Evolutionary conservation across 805 yeast species (phyloP).

Genomic region (Spathaspora girioi): DNA sequence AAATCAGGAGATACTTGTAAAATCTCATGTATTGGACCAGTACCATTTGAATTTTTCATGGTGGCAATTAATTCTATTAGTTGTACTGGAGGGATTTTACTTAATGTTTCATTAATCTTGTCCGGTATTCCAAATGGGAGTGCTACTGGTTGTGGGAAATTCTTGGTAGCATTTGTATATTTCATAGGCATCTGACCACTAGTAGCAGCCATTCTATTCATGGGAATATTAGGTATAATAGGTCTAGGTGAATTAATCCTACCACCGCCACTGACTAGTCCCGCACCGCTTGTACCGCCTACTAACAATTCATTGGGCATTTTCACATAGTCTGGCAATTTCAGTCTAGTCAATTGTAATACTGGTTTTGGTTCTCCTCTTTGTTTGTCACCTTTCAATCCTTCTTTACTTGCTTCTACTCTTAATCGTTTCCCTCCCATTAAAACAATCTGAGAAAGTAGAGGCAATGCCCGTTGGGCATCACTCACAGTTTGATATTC

Average conservation of each 20-base stretch:
- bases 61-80: conserved; percentile 66
- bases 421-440: conserved; percentile 43
- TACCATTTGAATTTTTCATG: conserved; percentile 52
- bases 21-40: conserved; percentile 49
- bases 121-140: conserved; percentile 49
- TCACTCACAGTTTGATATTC: conserved; percentile 52
- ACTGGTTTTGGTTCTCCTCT: conserved; percentile 38
- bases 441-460: conserved; percentile 40
- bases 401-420: conserved; percentile 62
- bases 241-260: conserved; percentile 3
- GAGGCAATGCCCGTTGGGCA: conserved; percentile 46
- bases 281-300: neutral
- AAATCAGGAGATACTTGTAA: conserved; percentile 52
- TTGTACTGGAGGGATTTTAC: conserved; percentile 67
- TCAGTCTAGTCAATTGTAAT: conserved; percentile 41
- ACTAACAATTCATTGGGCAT: conserved; percentile 46
- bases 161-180: conserved; percentile 51
- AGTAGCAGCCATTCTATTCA: neutral
- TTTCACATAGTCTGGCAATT: conserved; percentile 54
- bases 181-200: conserved; percentile 40
- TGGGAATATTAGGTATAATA: neutral
- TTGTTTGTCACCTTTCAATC: conserved; percentile 29
- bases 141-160: conserved; percentile 47
- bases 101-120: conserved; percentile 56
- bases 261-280: neutral